phyloP scores from a whole-genome alignment of 2,329 filamentous ascomycete species.

The Fusarium sp. region DNA sequence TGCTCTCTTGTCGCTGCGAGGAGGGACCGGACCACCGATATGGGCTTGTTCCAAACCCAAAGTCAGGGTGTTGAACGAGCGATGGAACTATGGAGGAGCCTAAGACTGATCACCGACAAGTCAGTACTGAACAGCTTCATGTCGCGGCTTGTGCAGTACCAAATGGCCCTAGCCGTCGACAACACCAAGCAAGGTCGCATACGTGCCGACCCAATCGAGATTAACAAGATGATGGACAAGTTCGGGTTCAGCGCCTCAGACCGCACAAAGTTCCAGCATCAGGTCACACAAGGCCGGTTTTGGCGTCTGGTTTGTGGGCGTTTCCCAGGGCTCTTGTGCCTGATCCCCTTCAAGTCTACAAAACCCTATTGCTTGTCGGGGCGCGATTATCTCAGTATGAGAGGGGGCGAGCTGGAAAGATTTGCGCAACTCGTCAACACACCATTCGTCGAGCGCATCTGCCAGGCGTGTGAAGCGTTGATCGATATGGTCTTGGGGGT shows the following conservation, averaged over 20 bases:
- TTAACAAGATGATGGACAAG: background rate
- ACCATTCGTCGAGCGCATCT: background rate
- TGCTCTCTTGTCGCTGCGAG: background rate
- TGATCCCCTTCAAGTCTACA: background rate
- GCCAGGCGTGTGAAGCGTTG: background rate
- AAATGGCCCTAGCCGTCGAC: background rate
- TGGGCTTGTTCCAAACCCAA: background rate
- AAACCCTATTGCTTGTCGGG: background rate
- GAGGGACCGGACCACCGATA: background rate
- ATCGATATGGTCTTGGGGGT: background rate
- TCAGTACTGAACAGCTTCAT: background rate
- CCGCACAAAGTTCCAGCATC: background rate
- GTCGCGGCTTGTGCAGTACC: background rate
- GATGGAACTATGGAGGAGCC: background rate
- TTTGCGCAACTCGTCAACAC: background rate
- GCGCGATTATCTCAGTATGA: background rate
- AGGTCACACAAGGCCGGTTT: background rate
- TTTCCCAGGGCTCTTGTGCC: background rate
- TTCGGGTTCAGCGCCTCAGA: background rate
- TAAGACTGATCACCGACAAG: background rate
- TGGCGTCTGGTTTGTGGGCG: background rate
- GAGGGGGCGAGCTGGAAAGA: background rate
- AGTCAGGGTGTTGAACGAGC: background rate
- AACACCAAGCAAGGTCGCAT: background rate
- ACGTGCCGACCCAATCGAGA: background rate